A percentile compares a stretch with the other conserved stretches of the same genome.
phyloP scores from a whole-genome alignment of 1,139 yeast genomes.

The Kurtzmaniella quercitrusa region DNA sequence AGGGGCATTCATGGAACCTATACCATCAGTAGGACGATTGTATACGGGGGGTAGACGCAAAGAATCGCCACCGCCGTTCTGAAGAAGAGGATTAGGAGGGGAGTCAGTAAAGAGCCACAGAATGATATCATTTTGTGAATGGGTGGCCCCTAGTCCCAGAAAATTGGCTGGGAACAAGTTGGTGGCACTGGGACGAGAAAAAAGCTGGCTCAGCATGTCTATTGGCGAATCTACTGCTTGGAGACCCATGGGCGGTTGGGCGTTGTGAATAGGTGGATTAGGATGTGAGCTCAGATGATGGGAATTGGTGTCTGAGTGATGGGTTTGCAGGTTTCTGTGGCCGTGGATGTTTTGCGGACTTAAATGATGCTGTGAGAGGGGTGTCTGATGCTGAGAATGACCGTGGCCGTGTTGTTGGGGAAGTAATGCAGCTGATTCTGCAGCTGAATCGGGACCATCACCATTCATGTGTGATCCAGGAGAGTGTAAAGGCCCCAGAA shows the following conservation, averaged over 20 bases:
- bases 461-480: no score
- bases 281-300: not conserved
- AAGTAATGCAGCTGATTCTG: no score
- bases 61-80: not conserved
- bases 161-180: not conserved
- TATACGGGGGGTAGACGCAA: not conserved
- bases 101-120: constrained; percentile 38
- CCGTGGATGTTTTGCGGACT: not conserved
- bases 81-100: constrained; percentile 12
- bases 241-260: not conserved
- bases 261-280: not conserved
- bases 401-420: no score
- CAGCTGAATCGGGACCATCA: no score
- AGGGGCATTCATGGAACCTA: constrained; percentile 11
- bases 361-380: not conserved
- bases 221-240: not conserved
- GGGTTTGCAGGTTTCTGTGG: not conserved
- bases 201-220: not conserved
- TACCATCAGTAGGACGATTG: not conserved
- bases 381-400: not conserved
- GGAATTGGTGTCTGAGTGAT: not conserved
- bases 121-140: constrained; percentile 33
- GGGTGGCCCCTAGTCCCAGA: constrained; percentile 9
- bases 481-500: no score
- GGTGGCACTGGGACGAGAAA: not conserved